Base-by-base conservation (phyloP, 2,329 filamentous ascomycete species). In the Dactylella cylindrospora region DNA sequence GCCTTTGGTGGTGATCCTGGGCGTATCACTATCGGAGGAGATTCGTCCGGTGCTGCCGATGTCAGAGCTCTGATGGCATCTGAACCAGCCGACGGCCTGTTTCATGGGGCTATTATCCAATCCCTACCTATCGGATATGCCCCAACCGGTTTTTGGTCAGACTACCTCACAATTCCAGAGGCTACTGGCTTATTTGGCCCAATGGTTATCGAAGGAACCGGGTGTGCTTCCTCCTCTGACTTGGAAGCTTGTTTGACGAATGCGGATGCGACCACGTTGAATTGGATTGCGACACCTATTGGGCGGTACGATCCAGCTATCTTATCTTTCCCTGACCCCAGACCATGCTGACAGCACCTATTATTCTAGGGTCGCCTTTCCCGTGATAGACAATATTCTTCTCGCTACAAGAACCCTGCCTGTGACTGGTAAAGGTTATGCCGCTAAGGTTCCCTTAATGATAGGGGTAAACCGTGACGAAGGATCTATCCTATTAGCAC, bases 381-480 rank as follows among this genome's bases (percentile, higher is more conserved):
- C 54, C 0, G 54, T 72, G 5, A 47, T 68, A 12, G 72, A 73
- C 53, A 70, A 71, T 13, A 65, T 50, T 2, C 70, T 70, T 52
- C 61, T 73, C n/a, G 65, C 57, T 13, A 57, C 66, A n/a, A 55
- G 60, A 19, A 65, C 66, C 35, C 67, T 73, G 2, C 44, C 68
- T 9, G 66, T 73, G 47, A 70, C 71, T 62, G 52, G 65, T 1
- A 61, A 68, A 28, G 65, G 64, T 29, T 62, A 66, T 26, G 64
- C 68, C 0, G 43, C 67, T 12, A 60, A 68, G 33, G 68, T 75
- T 3, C 67, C 69, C n/a, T 67, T 75, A 33, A 69, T 75, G 65
- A 69, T 71, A 4, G 74, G 74, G 65, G 67, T 70, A 31, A 75
- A 73, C 66, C 71, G 74, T 23, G 69, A 73, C 65, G 68, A 76